phyloP scores from a whole-genome alignment of 169 alveolate genomes.

The Miamiensis avidus region DNA sequence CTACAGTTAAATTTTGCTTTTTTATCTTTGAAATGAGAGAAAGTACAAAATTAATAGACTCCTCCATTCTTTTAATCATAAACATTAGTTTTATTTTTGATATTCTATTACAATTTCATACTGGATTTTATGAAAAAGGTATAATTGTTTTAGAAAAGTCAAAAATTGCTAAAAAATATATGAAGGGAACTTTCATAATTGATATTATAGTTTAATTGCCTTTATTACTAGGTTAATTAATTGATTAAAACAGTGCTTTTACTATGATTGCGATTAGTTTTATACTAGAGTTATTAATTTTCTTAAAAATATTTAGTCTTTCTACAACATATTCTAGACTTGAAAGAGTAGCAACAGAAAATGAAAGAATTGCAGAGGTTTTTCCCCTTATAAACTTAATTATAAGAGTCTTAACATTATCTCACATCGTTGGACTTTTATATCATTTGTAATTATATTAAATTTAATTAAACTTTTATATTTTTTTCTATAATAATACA shows the following conservation, averaged over 20 bases:
- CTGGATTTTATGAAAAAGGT: not conserved
- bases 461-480: no score
- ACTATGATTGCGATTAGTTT: not conserved
- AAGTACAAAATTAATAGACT: not conserved
- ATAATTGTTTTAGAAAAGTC: not conserved
- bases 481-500: not conserved
- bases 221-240: not conserved
- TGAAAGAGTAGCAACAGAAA: not conserved
- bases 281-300: not conserved
- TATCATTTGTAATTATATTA: not conserved
- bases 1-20: not conserved
- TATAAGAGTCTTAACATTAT: not conserved
- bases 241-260: not conserved
- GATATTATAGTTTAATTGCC: not conserved
- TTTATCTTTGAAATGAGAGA: not conserved
- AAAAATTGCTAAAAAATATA: not conserved
- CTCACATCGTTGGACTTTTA: not conserved
- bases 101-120: not conserved
- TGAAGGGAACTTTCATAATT: not conserved
- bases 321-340: not conserved
- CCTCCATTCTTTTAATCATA: not conserved
- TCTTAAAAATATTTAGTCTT: no score
- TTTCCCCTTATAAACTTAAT: not conserved
- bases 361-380: not conserved
- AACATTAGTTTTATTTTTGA: not conserved